These are phyloP conservation scores for Astrocystis sublimbata DNA, from an alignment of 495 filamentous ascomycete species.

Conservation along the genomic window DNA sequence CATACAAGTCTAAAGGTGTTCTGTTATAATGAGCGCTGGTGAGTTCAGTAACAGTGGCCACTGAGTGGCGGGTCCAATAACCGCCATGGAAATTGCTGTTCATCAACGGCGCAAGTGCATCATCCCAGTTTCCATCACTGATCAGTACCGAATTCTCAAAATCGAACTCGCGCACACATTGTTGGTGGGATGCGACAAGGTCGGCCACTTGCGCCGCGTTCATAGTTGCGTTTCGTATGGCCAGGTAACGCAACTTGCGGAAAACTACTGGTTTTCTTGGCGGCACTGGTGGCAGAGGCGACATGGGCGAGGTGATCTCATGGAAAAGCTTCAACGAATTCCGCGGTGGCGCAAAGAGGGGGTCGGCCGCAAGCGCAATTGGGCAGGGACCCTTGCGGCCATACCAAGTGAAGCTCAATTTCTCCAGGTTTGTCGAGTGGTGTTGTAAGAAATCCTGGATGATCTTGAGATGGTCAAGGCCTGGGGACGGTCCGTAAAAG, in stretches of 20 bases:
- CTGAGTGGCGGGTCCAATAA: constrained; percentile 45
- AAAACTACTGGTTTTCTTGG: constrained; percentile 54
- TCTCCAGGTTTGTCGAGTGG: constrained; percentile 61
- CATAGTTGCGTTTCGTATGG: constrained; percentile 66
- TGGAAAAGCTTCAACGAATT: constrained; percentile 52
- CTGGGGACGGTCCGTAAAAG: constrained; percentile 51
- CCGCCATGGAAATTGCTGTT: constrained; percentile 31
- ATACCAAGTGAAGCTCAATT: constrained; percentile 69
- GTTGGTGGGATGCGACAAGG: constrained; percentile 61
- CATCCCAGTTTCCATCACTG: constrained; percentile 67
- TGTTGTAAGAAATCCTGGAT: constrained; percentile 69
- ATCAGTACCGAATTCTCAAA: constrained; percentile 69
- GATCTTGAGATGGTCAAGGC: constrained; percentile 71
- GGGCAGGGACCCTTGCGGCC: constrained; percentile 68
- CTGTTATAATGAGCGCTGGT: constrained; percentile 7
- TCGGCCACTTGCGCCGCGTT: constrained; percentile 64
- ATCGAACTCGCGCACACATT: constrained; percentile 66
- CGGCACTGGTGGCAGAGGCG: constrained; percentile 47
- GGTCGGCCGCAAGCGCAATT: constrained; percentile 63
- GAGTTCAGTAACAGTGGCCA: constrained; percentile 29
- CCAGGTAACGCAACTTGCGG: constrained; percentile 59
- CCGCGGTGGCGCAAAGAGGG: constrained; percentile 56
- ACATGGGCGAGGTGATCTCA: constrained; percentile 57
- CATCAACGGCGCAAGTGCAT: constrained; percentile 67
- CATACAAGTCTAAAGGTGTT: constrained; percentile 1